Conservation (phyloP, 345 rosid genomes). For the Citropsis articulata region DNA sequence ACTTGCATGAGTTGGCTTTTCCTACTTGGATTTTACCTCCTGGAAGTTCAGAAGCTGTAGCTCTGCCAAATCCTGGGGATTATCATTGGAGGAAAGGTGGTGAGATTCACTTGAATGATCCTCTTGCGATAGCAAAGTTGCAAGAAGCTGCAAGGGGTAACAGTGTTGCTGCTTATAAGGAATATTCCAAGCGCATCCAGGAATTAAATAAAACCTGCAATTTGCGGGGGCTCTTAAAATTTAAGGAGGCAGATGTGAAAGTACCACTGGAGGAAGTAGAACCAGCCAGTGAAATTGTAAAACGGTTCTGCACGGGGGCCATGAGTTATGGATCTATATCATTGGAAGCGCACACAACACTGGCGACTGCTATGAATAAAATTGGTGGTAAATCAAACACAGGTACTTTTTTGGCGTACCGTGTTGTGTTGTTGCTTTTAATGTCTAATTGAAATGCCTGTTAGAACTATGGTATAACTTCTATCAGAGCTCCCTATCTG, state of each 20-base stretch:
- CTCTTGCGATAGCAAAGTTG: conserved; percentile 91
- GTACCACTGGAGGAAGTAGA: conserved; percentile 86
- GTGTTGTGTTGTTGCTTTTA: neutral
- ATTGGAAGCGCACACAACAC: conserved; percentile 81
- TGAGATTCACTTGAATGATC: conserved; percentile 95
- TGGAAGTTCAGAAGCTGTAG: conserved; percentile 95
- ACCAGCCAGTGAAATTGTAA: conserved; percentile 96
- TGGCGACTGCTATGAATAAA: conserved; percentile 93
- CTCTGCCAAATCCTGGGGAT: conserved; percentile 92
- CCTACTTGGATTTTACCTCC: conserved; percentile 68
- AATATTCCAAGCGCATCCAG: conserved; percentile 85
- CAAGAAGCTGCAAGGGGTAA: conserved; percentile 94
- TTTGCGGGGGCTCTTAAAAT: conserved; percentile 89
- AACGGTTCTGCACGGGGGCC: conserved; percentile 97
- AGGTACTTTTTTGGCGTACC: conserved; percentile 40
- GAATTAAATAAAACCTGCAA: conserved; percentile 89
- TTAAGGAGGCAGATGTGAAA: conserved; percentile 60
- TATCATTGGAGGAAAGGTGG: conserved; percentile 99
- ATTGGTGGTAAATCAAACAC: conserved; percentile 98
- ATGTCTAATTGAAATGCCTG: neutral
- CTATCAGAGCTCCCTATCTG: neutral
- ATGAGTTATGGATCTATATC: conserved; percentile 99
- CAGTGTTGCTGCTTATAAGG: conserved; percentile 93
- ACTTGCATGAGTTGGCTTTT: conserved; percentile 87
- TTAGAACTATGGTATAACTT: neutral